These are phyloP conservation scores for Ogataea corticis DNA, from an alignment of 805 yeast genomes.

Conservation along the genomic window DNA sequence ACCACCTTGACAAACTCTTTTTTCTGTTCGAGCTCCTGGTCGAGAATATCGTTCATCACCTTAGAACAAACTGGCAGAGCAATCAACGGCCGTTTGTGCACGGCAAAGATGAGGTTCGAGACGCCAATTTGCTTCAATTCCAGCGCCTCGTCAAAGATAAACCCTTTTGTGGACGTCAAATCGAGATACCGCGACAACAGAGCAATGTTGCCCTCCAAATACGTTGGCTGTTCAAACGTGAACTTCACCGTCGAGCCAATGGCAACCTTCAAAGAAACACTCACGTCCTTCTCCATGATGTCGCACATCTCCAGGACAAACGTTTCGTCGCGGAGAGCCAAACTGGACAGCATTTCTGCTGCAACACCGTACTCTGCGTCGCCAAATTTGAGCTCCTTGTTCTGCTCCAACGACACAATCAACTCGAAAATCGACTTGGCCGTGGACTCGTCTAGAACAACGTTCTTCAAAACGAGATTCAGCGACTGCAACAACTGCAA, in stretches of 20 bases:
- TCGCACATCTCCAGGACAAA: constrained; percentile 17
- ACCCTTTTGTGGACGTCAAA: constrained; percentile 23
- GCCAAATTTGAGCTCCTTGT: constrained; percentile 5
- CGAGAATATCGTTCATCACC: constrained; percentile 51
- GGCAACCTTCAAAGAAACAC: constrained; percentile 22
- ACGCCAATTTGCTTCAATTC: constrained; percentile 62
- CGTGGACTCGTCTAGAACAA: constrained; percentile 7
- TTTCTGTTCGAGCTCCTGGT: constrained; percentile 53
- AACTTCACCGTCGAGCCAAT: constrained; percentile 33
- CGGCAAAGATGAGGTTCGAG: constrained; percentile 56
- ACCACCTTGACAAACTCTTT: constrained; percentile 61
- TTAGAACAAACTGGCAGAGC: constrained; percentile 46
- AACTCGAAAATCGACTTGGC: constrained; percentile 13
- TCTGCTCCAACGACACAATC: constrained; percentile 9
- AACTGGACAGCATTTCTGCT: constrained; percentile 27
- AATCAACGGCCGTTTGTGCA: constrained; percentile 54
- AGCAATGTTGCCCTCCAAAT: constrained; percentile 10
- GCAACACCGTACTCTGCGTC: constrained; percentile 24
- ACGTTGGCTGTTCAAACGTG: constrained; percentile 19
- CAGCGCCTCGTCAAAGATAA: constrained; percentile 40
- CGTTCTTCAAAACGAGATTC: constrained; percentile 11
- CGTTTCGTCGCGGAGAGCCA: constrained; percentile 18
- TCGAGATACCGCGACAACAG: constrained; percentile 27
- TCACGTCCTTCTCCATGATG: constrained; percentile 13
- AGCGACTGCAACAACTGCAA: constrained; percentile 13